Evolutionary conservation across 768 basidiomycete species (phyloP).

Genomic region (Tricholomella constricta): DNA sequence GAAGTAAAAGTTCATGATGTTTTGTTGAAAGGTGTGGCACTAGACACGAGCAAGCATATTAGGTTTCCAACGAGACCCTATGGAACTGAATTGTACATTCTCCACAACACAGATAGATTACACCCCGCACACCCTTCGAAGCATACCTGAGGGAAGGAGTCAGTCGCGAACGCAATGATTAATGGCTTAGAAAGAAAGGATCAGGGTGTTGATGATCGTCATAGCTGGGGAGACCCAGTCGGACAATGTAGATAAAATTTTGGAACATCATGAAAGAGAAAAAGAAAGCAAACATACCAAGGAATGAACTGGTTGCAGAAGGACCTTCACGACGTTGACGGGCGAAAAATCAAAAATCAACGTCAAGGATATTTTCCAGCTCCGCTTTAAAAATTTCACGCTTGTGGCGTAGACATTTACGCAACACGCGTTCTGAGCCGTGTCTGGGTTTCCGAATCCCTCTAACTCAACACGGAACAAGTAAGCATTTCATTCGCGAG

Average conservation of each 20-base stretch:
- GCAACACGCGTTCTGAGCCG: slow-evolving; percentile 11
- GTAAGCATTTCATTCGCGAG: background rate
- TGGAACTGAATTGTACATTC: slow-evolving; percentile 21
- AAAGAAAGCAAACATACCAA: slow-evolving; percentile 6
- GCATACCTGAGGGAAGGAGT: slow-evolving; percentile 3
- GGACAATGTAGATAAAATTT: slow-evolving; percentile 91
- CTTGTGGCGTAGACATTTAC: slow-evolving; percentile 15
- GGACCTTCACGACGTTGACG: slow-evolving; percentile 8
- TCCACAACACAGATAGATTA: slow-evolving; percentile 9
- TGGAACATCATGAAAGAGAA: slow-evolving; percentile 53
- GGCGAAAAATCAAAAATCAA: background rate
- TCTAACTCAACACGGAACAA: background rate
- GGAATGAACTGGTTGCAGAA: background rate
- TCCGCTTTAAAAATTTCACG: slow-evolving; percentile 37
- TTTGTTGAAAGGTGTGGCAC: slow-evolving; percentile 19
- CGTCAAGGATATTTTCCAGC: slow-evolving; percentile 20
- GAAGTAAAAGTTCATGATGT: slow-evolving; percentile 93
- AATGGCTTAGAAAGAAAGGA: slow-evolving; percentile 14
- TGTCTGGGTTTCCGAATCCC: background rate
- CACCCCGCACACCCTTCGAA: background rate
- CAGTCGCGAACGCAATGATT: slow-evolving; percentile 5
- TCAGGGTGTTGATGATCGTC: slow-evolving; percentile 49
- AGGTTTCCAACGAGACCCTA: slow-evolving; percentile 17
- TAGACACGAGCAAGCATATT: slow-evolving; percentile 31
- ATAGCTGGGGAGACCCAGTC: slow-evolving; percentile 53